Evolutionary conservation across 1,139 yeast species (phyloP), one percentile per base, ranked within the genome.

Genomic region (Suhomyces kunorum): DNA sequence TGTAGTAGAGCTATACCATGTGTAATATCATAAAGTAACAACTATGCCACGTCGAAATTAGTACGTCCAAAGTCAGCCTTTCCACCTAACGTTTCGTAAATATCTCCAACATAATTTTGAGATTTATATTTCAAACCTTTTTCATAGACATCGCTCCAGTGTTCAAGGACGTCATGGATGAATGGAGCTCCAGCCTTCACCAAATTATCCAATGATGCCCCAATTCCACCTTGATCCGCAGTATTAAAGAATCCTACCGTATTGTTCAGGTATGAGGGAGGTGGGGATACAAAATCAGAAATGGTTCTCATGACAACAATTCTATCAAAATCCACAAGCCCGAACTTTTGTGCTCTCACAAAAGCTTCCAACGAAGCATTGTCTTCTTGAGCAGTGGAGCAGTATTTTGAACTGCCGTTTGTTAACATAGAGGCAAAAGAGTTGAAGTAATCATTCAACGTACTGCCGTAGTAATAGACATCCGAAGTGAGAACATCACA

Each of bases 331-430:
- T 79, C 83, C 37, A 76, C 78, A 46, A 80, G 66, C 14, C 83
- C 84, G 50, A 65, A 66, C 47, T 64, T 66, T 47, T 78, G 76
- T 54, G 76, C 70, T 63, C 87, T 75, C 30, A 77, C 55, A 44
- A 81, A 61, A 3, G 81, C 79, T 57, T 81, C 84, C 53, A 81
- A 71, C 9, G 83, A 69, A 24, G 87, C 87, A 54, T 80, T 78
- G 56, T 81, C 87, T 60, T 81, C 87, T 60, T 80, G 85, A 40
- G 83, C 85, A 34, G 84, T 77, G 24, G 81, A 58, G 59, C 85
- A 78, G 65, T 80, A 81, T 22, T 62, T 64, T 17, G 80, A 83
- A 34, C 83, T 70, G 34, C 80, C 81, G 53, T 81, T 81, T 46
- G 85, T 75, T 58, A 80, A 60, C 48, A 79, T 54, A 20, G 54